Evolutionary conservation across 2,329 filamentous ascomycete genomes (phyloP), one percentile per base, ranked within the genome.

Genomic region (Pseudocercospora fuligena): DNA sequence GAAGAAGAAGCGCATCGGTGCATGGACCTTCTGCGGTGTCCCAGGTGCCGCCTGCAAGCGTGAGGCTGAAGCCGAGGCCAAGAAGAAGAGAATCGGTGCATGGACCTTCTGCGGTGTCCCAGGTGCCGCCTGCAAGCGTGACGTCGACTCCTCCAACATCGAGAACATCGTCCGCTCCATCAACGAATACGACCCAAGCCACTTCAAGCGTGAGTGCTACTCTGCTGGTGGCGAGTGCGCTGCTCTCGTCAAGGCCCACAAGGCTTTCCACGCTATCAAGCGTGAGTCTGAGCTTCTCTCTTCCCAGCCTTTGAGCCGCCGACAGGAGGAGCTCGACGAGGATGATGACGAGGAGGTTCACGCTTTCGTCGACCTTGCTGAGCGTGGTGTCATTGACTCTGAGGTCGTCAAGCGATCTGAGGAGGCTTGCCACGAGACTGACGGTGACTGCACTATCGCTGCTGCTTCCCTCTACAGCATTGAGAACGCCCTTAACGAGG

Each of bases 91-190:
- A 47, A 69, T 43, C 57, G 47, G 59, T n/a, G 25, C 54, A 19
- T 67, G 73, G 67, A 63, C 74, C 5, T 78, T 78, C 72, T 83
- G 82, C 72, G 69, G 77, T 69, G 73, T 74, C 36, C 74, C 74
- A n/a, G 81, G 82, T 29, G 76, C 80, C 72, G 69, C 77, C 27
- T 85, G 83, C 80, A 47, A 83, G 74, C 31, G 80, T 72, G 58
- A 76, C 75, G 29, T 77, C 75, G 12, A 80, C 72, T 16, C 76
- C 74, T 8, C 80, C 80, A 59, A 80, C 80, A 65, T 80, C 76
- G 11, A 63, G 43, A 57, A 66, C 31, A 56, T 69, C 46, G 66
- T 56, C 33, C 40, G 36, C 47, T 57, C 62, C 63, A 66, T 63
- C 64, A 54, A 67, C 29, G 64, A 56, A 9, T 64, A 78, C 65